Conservation (phyloP, 768 basidiomycete species). For the Clavulina sp. region DNA sequence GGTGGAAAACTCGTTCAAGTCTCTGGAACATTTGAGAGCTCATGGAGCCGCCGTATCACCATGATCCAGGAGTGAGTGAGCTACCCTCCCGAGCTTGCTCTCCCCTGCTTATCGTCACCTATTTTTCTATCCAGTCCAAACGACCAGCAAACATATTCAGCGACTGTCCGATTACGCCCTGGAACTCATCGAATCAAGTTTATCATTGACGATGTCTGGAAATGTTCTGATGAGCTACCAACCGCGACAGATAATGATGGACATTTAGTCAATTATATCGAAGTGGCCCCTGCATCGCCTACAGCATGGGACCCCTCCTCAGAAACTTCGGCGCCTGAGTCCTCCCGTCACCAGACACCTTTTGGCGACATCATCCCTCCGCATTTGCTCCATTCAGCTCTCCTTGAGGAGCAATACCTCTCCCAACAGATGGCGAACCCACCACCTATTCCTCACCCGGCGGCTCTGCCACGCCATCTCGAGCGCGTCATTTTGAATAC, state of each 20-base stretch:
- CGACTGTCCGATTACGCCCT: constrained; percentile 13
- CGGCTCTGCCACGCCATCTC: constrained; percentile 72
- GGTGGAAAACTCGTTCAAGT: constrained; percentile 22
- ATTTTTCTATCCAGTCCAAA: background rate
- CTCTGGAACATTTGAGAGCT: constrained; percentile 13
- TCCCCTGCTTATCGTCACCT: background rate
- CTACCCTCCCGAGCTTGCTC: background rate
- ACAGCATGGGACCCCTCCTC: constrained; percentile 5
- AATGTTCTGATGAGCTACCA: constrained; percentile 14
- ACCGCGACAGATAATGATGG: constrained; percentile 16
- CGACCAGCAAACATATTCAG: constrained; percentile 10
- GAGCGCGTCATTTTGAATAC: constrained; percentile 85
- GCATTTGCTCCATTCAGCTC: constrained; percentile 61
- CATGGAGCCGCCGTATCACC: constrained; percentile 11
- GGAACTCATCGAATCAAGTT: constrained; percentile 15
- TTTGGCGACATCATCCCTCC: constrained; percentile 75
- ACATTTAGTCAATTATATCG: constrained; percentile 15
- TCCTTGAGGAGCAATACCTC: constrained; percentile 68
- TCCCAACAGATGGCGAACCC: constrained; percentile 22
- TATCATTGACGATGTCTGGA: constrained; percentile 14
- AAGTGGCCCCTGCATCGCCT: constrained; percentile 9
- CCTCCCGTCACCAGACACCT: constrained; percentile 17
- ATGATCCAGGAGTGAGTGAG: constrained; percentile 12
- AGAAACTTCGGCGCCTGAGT: background rate
- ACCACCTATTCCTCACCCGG: constrained; percentile 76